phyloP scores from a whole-genome alignment of 1,139 yeast species.

The Pichia sp. region DNA sequence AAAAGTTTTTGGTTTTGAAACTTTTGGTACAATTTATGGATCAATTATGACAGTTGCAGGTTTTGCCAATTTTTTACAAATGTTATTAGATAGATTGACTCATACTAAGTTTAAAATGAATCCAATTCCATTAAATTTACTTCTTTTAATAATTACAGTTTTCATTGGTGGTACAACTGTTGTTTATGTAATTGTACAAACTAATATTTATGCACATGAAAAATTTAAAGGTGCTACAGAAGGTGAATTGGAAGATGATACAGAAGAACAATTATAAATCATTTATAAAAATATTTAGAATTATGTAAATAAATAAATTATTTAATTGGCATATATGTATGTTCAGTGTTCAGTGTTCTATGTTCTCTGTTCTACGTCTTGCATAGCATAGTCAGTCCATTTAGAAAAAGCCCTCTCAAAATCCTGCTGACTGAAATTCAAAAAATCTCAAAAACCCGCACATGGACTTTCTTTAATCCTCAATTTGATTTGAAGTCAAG shows the following conservation, averaged over 20 bases:
- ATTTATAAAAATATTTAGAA: too few relatives aligned
- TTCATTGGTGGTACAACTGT: slow-evolving; percentile 36
- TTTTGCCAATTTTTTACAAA: slow-evolving; percentile 47
- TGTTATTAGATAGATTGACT: slow-evolving; percentile 45
- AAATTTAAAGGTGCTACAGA: slow-evolving; percentile 5
- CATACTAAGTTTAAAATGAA: slow-evolving; percentile 50
- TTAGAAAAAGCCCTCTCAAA: too few relatives aligned
- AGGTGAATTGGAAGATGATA: background rate
- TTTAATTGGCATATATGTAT: too few relatives aligned
- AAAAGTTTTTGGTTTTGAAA: slow-evolving; percentile 86
- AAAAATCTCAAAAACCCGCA: too few relatives aligned
- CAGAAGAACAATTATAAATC: background rate
- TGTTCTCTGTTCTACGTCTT: too few relatives aligned
- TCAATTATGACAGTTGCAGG: slow-evolving; percentile 56
- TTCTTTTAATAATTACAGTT: slow-evolving; percentile 39
- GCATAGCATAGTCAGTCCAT: too few relatives aligned
- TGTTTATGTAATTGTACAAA: slow-evolving; percentile 24
- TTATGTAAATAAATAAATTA: too few relatives aligned
- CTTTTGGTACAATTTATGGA: slow-evolving; percentile 74
- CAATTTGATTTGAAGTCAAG: too few relatives aligned
- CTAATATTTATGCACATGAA: slow-evolving; percentile 10
- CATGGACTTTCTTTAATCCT: too few relatives aligned
- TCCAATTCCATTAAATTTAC: slow-evolving; percentile 48
- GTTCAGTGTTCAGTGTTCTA: too few relatives aligned
- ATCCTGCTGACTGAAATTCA: too few relatives aligned